Base-by-base conservation (phyloP, 1,139 yeast species). In the Candida glucosophila region DNA sequence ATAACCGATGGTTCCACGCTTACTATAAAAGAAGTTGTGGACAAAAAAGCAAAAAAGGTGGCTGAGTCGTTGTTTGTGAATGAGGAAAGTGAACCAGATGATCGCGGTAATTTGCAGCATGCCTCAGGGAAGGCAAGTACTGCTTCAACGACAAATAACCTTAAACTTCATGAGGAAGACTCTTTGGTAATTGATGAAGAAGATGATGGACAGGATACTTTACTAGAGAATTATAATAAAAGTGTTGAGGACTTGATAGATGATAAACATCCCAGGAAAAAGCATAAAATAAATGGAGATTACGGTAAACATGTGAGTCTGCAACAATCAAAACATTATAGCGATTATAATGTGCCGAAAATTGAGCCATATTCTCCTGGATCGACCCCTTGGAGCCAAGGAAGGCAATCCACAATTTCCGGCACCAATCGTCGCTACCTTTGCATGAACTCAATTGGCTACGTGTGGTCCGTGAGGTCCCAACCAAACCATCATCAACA, bases 361-460 rank as follows among this genome's bases (percentile, higher is more conserved):
- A 32, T 43, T 20, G 26, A 34, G 17, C 73, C 80, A 1, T 72
- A 71, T 38, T 77, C 77, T 5, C 83, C 86, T 1, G 97, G 97
- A 2, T 72, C 81, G 3, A 86, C 97, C 0, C 95, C 95, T 1
- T 90, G 92, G 76, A 58, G 55, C 19, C 58, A 67, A 26, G 47
- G 47, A 10, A 26, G 33, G 27, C 24, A 20, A 25, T 39, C 35
- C 22, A 34, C 34, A 9, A 29, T 22, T 28, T 36, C 36, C 8
- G 30, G 35, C 24, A 35, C 55, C 2, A 56, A 53, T 31, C 71
- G 93, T 49, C 64, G 95, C 31, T 88, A 86, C 44, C 55, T 90
- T 28, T 74, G 85, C 17, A 81, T 90, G 69, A 85, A 83, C 41
- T 63, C 80, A 5, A 56, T 77, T 20, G 97, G 97, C 0, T 82